Percentiles rank a stretch among this genome's conserved stretches.
Conservation (phyloP, 441 rosid genomes). For the Hura crepitans region DNA sequence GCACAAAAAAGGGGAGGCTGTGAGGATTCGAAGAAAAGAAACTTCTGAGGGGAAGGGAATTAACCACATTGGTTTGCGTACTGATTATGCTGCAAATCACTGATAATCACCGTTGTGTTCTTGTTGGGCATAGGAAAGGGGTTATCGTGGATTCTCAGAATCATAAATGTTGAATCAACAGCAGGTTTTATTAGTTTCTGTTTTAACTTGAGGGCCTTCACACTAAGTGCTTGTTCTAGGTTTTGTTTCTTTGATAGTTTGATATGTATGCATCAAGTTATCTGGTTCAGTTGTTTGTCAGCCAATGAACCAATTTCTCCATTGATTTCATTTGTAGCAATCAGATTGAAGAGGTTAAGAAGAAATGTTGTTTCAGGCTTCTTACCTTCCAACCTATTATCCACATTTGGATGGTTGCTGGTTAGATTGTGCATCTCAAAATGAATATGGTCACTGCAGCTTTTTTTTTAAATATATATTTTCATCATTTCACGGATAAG, state of each 20-base stretch:
- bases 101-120: neutral
- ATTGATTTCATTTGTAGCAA: neutral
- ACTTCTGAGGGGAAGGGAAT: neutral
- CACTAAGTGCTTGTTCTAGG: neutral
- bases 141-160: neutral
- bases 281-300: neutral
- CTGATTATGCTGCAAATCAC: slow-evolving; percentile 24
- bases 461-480: too few species aligned
- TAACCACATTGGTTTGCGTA: slow-evolving; percentile 5
- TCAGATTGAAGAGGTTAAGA: neutral
- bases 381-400: too few species aligned
- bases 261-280: neutral
- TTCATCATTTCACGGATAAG: too few species aligned
- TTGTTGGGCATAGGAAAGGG: neutral
- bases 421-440: too few species aligned
- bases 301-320: too few species aligned
- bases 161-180: neutral
- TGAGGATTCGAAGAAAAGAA: slow-evolving; percentile 22
- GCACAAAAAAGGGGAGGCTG: slow-evolving; percentile 59
- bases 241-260: neutral
- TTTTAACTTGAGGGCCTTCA: neutral
- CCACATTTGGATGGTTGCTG: too few species aligned
- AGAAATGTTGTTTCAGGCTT: too few species aligned
- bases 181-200: slow-evolving; percentile 1
- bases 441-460: too few species aligned